Evolutionary conservation across 2,329 filamentous ascomycete genomes (phyloP).

Genomic region (Talaromyces sp.): DNA sequence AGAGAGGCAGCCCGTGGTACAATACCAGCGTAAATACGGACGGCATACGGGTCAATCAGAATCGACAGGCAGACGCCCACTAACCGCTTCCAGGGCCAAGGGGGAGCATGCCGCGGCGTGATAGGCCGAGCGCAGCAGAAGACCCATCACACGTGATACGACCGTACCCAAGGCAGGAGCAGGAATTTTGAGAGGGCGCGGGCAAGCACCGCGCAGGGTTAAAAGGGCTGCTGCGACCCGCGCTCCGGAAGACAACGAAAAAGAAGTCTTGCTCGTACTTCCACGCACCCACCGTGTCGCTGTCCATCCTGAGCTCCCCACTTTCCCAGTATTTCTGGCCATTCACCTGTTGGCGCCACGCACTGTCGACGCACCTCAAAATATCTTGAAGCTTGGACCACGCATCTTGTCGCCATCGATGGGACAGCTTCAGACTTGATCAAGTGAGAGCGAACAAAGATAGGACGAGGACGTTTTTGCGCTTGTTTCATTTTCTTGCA

Average conservation of each 20-base stretch:
- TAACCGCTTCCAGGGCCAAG: not conserved
- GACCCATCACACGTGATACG: constrained; percentile 6
- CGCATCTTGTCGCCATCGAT: not conserved
- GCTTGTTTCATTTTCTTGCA: not conserved
- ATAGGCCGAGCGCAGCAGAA: not conserved
- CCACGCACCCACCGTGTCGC: constrained; percentile 1
- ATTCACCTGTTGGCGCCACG: not conserved
- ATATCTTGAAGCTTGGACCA: constrained; percentile 5
- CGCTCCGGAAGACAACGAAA: constrained; percentile 13
- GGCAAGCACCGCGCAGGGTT: constrained; percentile 31
- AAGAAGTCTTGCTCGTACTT: constrained; percentile 2
- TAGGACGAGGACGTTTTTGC: not conserved
- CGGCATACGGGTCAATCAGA: not conserved
- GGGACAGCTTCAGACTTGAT: not conserved
- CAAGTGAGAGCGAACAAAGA: not conserved
- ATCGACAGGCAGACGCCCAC: not conserved
- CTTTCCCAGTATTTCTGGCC: not conserved
- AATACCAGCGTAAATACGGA: not conserved
- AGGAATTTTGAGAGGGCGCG: too few relatives aligned
- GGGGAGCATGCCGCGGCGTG: not conserved
- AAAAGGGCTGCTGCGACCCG: constrained; percentile 36
- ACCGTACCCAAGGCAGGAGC: constrained; percentile 12
- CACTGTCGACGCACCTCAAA: constrained; percentile 9
- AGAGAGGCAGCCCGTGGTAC: not conserved
- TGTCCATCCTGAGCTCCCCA: not conserved